These are phyloP conservation scores for Prunus yedoensis DNA, from an alignment of 331 rosid species.

Conservation along the genomic window DNA sequence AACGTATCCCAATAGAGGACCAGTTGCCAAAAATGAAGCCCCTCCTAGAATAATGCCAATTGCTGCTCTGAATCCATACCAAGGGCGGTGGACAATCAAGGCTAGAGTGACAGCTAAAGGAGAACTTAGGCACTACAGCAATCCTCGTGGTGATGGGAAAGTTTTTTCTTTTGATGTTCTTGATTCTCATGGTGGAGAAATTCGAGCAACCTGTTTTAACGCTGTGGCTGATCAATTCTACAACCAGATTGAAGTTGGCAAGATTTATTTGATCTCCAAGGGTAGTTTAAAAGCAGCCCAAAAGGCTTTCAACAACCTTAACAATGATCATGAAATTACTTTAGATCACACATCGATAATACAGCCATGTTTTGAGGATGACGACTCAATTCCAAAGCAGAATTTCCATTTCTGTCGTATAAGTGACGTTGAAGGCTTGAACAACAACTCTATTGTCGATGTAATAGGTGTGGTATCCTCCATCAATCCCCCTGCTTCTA, in stretches of 20 bases:
- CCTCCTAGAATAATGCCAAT: slow-evolving; percentile 75
- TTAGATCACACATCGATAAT: slow-evolving; percentile 57
- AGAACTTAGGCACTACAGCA: slow-evolving; percentile 66
- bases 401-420: slow-evolving; percentile 63
- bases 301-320: slow-evolving; percentile 69
- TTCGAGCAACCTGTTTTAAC: slow-evolving; percentile 87
- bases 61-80: slow-evolving; percentile 74
- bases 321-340: slow-evolving; percentile 65
- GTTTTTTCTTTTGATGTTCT: slow-evolving; percentile 89
- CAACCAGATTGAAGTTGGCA: slow-evolving; percentile 68
- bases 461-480: slow-evolving; percentile 76
- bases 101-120: slow-evolving; percentile 87
- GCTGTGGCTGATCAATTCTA: slow-evolving; percentile 77
- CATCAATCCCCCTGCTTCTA: slow-evolving; percentile 61
- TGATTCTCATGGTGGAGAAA: slow-evolving; percentile 80
- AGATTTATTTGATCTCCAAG: slow-evolving; percentile 65
- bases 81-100: slow-evolving; percentile 78
- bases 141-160: slow-evolving; percentile 86
- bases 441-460: slow-evolving; percentile 59
- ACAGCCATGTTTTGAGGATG: slow-evolving; percentile 71
- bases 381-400: slow-evolving; percentile 63
- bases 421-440: slow-evolving; percentile 63
- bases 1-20: slow-evolving; percentile 64
- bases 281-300: slow-evolving; percentile 74
- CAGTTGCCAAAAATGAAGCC: slow-evolving; percentile 70